Conservation (phyloP, 179 eudicot genomes). For the Pouteria campechiana region DNA sequence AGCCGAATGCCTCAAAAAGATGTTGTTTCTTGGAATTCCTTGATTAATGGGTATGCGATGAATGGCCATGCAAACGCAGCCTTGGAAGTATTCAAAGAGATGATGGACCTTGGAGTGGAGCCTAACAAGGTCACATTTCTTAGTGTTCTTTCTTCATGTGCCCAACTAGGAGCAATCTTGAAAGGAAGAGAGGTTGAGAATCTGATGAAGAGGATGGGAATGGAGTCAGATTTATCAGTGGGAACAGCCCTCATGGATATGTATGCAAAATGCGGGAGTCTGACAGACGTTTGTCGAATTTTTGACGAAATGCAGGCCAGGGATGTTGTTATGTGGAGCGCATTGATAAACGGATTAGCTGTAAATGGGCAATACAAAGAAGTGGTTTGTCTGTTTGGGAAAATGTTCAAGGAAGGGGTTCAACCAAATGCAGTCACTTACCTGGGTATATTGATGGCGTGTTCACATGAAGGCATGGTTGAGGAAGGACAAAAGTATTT, state of each 20-base stretch:
- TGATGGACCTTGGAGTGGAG: slow-evolving; percentile 24
- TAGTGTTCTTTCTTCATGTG: slow-evolving; percentile 73
- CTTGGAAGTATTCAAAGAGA: slow-evolving; percentile 37
- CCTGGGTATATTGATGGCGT: slow-evolving; percentile 50
- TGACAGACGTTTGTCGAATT: neutral
- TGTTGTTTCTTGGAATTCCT: slow-evolving; percentile 81
- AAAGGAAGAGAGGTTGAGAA: too few species aligned
- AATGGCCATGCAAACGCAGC: slow-evolving; percentile 63
- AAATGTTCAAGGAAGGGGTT: slow-evolving; percentile 1
- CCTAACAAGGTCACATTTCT: slow-evolving; percentile 85
- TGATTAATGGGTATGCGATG: slow-evolving; percentile 73
- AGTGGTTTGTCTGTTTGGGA: slow-evolving; percentile 4
- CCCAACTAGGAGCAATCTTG: slow-evolving; percentile 35
- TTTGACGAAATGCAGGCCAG: slow-evolving; percentile 9
- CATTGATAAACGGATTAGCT: slow-evolving; percentile 7
- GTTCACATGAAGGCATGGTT: slow-evolving; percentile 53
- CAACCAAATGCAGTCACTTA: slow-evolving; percentile 41
- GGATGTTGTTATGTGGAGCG: slow-evolving; percentile 10
- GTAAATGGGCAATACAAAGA: slow-evolving; percentile 4
- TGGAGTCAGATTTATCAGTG: slow-evolving; percentile 7
- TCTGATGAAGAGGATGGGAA: too few species aligned
- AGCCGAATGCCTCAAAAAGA: too few species aligned
- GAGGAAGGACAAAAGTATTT: slow-evolving; percentile 51
- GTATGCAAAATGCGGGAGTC: slow-evolving; percentile 9
- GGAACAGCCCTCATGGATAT: slow-evolving; percentile 10